Conservation (phyloP, 352 stramenopile species). For the Salisapilia sapeloensis region DNA sequence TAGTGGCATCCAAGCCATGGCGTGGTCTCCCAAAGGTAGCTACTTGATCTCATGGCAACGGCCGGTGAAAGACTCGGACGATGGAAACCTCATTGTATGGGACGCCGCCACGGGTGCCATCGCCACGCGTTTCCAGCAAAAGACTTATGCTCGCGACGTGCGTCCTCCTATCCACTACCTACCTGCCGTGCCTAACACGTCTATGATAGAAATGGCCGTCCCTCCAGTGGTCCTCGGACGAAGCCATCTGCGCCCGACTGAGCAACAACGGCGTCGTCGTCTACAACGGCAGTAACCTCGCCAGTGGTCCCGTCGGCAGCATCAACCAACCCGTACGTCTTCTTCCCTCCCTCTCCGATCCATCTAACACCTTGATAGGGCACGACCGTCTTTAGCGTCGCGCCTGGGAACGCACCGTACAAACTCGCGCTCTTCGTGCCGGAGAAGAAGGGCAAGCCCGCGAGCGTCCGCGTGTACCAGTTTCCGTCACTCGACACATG, state of each 20-base stretch:
- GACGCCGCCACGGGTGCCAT: conserved; percentile 29
- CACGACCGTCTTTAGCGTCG: conserved; percentile 71
- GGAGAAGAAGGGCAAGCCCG: conserved; percentile 82
- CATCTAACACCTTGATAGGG: conserved; percentile 14
- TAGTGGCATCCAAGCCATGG: conserved; percentile 51
- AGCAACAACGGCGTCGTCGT: conserved; percentile 61
- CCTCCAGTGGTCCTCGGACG: conserved; percentile 82
- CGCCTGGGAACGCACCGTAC: conserved; percentile 55
- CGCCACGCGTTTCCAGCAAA: conserved; percentile 71
- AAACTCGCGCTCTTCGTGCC: conserved; percentile 77
- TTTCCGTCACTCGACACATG: conserved; percentile 48
- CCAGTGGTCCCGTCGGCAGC: conserved; percentile 33
- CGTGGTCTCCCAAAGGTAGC: conserved; percentile 67
- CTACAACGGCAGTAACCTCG: conserved; percentile 54
- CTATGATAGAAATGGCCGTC: conserved; percentile 66
- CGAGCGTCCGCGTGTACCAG: conserved; percentile 71
- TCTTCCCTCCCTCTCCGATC: not conserved
- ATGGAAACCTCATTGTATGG: conserved; percentile 78
- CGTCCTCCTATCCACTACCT: conserved; percentile 2
- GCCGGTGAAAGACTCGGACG: conserved; percentile 44
- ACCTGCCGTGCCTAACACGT: not conserved
- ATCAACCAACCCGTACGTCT: conserved; percentile 46
- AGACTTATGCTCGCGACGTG: conserved; percentile 68
- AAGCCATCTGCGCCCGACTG: conserved; percentile 68
- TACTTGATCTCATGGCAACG: conserved; percentile 82